Conservation (phyloP, 2,329 filamentous ascomycete genomes). For the Knoxdaviesia capensis region DNA sequence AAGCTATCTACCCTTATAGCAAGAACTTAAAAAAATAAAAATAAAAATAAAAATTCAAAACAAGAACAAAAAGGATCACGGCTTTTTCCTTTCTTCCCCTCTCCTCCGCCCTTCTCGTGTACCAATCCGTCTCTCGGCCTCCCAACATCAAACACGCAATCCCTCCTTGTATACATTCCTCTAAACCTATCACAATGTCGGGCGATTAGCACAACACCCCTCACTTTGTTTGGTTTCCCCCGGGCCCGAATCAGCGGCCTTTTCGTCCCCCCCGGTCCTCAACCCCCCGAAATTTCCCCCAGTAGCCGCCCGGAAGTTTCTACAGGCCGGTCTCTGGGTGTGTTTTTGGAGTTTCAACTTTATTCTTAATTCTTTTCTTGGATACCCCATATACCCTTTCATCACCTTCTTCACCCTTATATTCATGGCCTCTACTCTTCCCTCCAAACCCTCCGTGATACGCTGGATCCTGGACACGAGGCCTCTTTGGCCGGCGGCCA, state of each 20-base stretch:
- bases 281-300: too few species aligned
- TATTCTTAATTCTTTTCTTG: neutral
- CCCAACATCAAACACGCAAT: neutral
- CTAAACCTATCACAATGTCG: too few species aligned
- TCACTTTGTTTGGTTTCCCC: too few species aligned
- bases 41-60: neutral
- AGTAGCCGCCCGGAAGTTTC: too few species aligned
- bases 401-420: neutral
- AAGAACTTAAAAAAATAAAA: conserved; percentile 2
- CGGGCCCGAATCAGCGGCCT: too few species aligned
- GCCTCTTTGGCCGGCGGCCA: conserved; percentile 30
- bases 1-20: neutral
- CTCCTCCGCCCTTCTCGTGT: too few species aligned
- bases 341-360: neutral
- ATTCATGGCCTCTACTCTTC: neutral
- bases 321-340: too few species aligned
- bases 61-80: neutral
- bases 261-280: too few species aligned
- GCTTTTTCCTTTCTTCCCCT: neutral
- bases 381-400: neutral
- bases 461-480: conserved; percentile 45
- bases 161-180: neutral
- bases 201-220: too few species aligned
- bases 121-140: neutral
- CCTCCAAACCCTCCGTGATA: conserved; percentile 15